These are phyloP conservation scores for Trichoderma brevicompactum DNA, from an alignment of 2,329 filamentous ascomycete species.

Conservation along the genomic window DNA sequence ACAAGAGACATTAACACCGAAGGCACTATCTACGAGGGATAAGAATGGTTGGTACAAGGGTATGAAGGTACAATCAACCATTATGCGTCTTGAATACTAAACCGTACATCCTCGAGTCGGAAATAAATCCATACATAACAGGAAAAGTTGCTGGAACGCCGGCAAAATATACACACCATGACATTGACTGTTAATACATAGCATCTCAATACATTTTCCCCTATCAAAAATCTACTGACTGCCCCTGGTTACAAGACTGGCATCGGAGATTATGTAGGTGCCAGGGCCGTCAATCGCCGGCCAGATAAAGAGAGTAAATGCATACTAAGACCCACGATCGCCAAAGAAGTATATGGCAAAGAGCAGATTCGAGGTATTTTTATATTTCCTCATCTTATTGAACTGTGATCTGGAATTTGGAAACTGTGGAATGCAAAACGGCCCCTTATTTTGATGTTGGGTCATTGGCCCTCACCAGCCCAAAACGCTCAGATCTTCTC, in stretches of 20 bases:
- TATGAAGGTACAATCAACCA: background rate
- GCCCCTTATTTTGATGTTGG: background rate
- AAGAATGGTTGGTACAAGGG: background rate
- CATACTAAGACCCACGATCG: background rate
- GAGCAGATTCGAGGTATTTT: background rate
- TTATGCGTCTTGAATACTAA: background rate
- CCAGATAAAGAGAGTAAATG: background rate
- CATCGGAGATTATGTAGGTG: too few species aligned
- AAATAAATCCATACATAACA: background rate
- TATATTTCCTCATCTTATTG: background rate
- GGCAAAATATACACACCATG: background rate
- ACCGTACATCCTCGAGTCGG: background rate
- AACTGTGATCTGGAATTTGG: background rate
- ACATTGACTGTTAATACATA: background rate
- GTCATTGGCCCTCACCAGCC: background rate
- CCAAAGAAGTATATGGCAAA: too few species aligned
- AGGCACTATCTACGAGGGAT: too few species aligned
- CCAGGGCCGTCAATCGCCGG: too few species aligned
- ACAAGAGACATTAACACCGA: background rate
- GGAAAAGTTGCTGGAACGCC: background rate
- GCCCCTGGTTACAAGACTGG: background rate
- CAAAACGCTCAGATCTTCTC: background rate
- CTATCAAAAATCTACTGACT: background rate
- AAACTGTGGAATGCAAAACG: background rate
- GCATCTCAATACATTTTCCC: background rate